Conservation (phyloP, 768 basidiomycete species). For the Leccinum sublutescens region DNA sequence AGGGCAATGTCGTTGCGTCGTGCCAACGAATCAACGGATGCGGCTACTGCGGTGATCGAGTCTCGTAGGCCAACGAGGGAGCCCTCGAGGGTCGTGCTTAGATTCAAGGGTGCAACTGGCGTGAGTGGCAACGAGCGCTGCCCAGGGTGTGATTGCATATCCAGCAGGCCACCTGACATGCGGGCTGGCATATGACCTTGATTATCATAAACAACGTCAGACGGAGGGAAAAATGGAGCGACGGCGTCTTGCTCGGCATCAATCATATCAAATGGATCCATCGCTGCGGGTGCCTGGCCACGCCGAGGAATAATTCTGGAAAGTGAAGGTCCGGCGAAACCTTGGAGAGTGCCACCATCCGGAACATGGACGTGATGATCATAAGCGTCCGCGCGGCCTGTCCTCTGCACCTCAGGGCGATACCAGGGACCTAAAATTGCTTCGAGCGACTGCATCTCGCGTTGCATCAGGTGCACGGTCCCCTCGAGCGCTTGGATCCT, state of each 20-base stretch:
- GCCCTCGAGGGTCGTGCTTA: slow-evolving; percentile 62
- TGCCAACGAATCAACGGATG: slow-evolving; percentile 58
- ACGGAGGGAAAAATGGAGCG: slow-evolving; percentile 23
- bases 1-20: slow-evolving; percentile 64
- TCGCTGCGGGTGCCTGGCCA: slow-evolving; percentile 8
- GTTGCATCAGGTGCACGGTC: slow-evolving; percentile 46
- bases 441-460: slow-evolving; percentile 56
- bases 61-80: slow-evolving; percentile 57
- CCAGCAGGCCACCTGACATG: slow-evolving; percentile 18
- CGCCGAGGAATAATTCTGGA: slow-evolving; percentile 16
- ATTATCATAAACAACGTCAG: slow-evolving; percentile 30
- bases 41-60: slow-evolving; percentile 57
- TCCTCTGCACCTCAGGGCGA: slow-evolving; percentile 34
- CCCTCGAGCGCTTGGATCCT: slow-evolving; percentile 60
- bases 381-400: slow-evolving; percentile 10
- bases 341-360: slow-evolving; percentile 11
- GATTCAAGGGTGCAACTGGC: slow-evolving; percentile 58
- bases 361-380: slow-evolving; percentile 9
- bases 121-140: slow-evolving; percentile 31
- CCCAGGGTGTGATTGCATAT: slow-evolving; percentile 21
- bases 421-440: slow-evolving; percentile 69
- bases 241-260: slow-evolving; percentile 26
- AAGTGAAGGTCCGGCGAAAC: slow-evolving; percentile 18
- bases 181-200: slow-evolving; percentile 14
- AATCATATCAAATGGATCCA: slow-evolving; percentile 19